Base-by-base conservation (phyloP, 2,329 filamentous ascomycete genomes). In the Aspergillus transmontanensis region DNA sequence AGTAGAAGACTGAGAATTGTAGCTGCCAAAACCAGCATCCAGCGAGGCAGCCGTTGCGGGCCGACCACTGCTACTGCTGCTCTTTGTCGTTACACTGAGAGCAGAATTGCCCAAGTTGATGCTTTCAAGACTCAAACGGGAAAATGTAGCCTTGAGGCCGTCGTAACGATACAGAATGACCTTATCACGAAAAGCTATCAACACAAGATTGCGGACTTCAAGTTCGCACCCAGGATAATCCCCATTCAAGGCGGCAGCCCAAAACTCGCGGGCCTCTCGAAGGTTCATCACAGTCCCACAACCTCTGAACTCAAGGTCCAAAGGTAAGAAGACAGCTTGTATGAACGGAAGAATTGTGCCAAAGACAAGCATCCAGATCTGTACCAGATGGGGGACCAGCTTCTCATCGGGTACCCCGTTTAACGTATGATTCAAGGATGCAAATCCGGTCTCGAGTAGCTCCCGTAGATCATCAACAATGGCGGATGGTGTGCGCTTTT, bases 341-440 rank as follows among this genome's bases (percentile, higher is more conserved):
- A 99, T 89, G 73, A 97, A 98, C 0, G 95, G 95, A 6, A 98
- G 80, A 43, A 98, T 92, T 7, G 87, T 91, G 3, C 93, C 94
- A 72, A 97, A 97, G 0, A 95, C 94, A 54, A 95, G 89, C 63
- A 96, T 87, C 95, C 95, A 99, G 73, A 97, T 89, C 74, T 97
- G 93, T 2, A 97, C 94, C 0, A 99, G 83, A 61, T 93, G 89
- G 0, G 93, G 92, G 26, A 98, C 93, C n/a, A 98, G 86, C 39
- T 90, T 87, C 64, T 97, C 94, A 72, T 98, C 94, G 0, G 92
- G 85, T 0, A 93, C 89, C 53, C 87, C 87, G 57, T 89, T 87
- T 21, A 98, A 81, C 0, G 92, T 94, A 68, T 94, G 91, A 69
- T 97, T 94, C 2, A 99, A 84, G 2, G 91, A 93, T 34, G 86